Base-by-base conservation (phyloP, 1,284 basidiomycete species). In the Pascua guehoae region DNA sequence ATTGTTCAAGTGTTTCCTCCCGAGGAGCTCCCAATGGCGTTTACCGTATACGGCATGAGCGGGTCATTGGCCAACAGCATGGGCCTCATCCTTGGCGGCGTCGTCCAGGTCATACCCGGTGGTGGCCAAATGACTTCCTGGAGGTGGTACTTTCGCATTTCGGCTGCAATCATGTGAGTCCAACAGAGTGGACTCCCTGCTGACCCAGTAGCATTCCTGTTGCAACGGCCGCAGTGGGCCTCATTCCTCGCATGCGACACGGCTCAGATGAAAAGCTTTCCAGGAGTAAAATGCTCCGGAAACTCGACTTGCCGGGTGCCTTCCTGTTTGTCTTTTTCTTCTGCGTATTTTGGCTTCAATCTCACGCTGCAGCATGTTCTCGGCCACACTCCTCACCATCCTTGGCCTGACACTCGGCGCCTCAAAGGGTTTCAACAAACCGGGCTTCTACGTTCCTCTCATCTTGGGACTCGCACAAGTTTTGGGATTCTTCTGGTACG, bases 131-230 rank as follows among this genome's bases (percentile, higher is more conserved):
- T 75, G 66, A 47, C 68, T 41, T 41, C 61, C 52, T 66, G 72
- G 72, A 41, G 64, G n/a, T 67, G 76, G 75, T 71, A 77, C 71
- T 68, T 79, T 67, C 43, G 70, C 47, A 37, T 77, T 64, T 24
- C 76, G 58, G 56, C 77, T 56, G 53, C 68, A 56, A 12, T 55
- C 10, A 15, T 17, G 47, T 49, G 15, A 40, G 47, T 49, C 52
- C 70, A 1, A 70, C 71, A 41, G 40, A 4, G 40, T n/a, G 2
- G 4, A 41, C 40, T 12, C 12, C 40, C 40, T n/a, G 40, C 40
- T n/a, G n/a, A n/a, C 40, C 12, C 40, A 12, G 41, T 24, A 16
- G 16, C 8, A 61, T 41, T 12, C 40, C 12, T 41, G 24, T 32
- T 32, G 24, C 24, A 32, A 32, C 24, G 4, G 24, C 24, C 4